These are phyloP conservation scores for Suillus lakei DNA, from an alignment of 768 basidiomycete genomes.

Conservation along the genomic window DNA sequence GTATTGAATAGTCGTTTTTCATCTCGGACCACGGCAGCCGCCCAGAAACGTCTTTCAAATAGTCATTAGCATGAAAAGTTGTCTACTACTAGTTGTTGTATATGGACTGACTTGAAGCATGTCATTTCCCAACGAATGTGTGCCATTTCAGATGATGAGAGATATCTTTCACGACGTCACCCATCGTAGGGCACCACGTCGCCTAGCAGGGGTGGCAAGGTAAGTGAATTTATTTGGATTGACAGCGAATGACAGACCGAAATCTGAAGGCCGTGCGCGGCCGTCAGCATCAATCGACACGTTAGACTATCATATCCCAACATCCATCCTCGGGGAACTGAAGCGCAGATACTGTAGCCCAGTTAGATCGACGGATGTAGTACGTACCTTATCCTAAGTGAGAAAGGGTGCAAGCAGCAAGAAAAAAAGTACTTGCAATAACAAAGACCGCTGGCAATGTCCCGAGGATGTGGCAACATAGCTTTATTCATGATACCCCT, in stretches of 20 bases:
- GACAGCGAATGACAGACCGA: constrained; percentile 3
- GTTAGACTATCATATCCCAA: constrained; percentile 1
- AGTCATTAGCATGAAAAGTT: not conserved
- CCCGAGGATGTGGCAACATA: not conserved
- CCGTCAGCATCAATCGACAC: constrained; percentile 7
- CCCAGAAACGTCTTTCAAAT: not conserved
- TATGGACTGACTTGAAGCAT: not conserved
- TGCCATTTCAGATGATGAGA: not conserved
- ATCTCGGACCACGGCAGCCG: not conserved
- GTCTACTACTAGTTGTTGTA: not conserved
- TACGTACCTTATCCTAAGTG: not conserved
- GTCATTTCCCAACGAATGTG: not conserved
- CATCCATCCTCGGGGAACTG: not conserved
- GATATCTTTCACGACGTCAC: not conserved
- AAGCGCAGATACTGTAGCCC: not conserved
- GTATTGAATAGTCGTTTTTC: not conserved
- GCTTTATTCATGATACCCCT: not conserved
- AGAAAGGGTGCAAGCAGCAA: not conserved
- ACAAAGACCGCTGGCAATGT: not conserved
- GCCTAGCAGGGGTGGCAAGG: not conserved
- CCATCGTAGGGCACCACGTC: constrained; percentile 8
- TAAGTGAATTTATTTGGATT: not conserved
- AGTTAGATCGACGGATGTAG: not conserved
- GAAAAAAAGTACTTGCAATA: not conserved
- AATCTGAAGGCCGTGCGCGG: not conserved